Evolutionary conservation across 352 stramenopile genomes (phyloP).

Genomic region (Phytopythium sindhum): DNA sequence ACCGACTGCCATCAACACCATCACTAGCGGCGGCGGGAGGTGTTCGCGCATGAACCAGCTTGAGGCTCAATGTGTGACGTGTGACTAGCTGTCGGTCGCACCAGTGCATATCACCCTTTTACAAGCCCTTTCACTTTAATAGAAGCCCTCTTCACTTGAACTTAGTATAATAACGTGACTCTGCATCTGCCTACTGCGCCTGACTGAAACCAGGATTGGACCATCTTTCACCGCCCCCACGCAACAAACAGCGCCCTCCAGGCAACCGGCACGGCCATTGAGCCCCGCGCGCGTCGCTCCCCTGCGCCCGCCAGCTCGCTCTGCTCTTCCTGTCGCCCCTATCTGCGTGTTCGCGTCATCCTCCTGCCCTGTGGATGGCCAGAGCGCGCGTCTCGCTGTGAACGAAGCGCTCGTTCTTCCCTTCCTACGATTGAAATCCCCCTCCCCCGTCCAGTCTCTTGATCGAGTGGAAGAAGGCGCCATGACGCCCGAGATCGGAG

Average conservation of each 20-base stretch:
- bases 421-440: not conserved
- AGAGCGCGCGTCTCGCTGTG: not conserved
- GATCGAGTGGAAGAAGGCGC: no score
- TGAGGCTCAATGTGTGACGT: constrained; percentile 4
- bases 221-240: not conserved
- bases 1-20: not conserved
- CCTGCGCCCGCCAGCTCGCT: not conserved
- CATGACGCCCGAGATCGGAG: not conserved
- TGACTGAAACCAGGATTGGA: not conserved
- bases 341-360: not conserved
- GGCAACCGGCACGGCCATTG: not conserved
- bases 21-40: not conserved
- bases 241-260: not conserved
- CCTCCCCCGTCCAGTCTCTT: no score
- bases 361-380: not conserved
- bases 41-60: not conserved
- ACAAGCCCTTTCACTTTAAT: not conserved
- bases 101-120: not conserved
- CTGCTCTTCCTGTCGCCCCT: not conserved
- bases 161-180: not conserved
- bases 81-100: not conserved
- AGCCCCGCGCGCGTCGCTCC: not conserved
- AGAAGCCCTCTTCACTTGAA: not conserved
- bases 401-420: not conserved
- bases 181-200: not conserved